These are phyloP conservation scores for Geranium rotundifolium DNA, from an alignment of 345 rosid species.

Conservation along the genomic window DNA sequence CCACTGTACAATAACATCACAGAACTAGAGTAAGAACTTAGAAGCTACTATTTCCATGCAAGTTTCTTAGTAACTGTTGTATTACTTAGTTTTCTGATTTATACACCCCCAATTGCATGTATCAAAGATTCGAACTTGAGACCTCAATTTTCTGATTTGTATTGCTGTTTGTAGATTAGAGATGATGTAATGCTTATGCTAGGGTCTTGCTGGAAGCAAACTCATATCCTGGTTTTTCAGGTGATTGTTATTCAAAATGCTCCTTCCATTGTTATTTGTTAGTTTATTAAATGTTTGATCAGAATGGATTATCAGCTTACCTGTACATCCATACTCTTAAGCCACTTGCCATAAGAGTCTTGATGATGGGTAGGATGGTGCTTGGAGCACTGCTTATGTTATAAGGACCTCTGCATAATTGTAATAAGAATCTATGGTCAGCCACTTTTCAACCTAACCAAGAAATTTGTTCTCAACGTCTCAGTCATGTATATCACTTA, in stretches of 20 bases:
- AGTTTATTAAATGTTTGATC: no score
- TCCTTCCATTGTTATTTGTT: no score
- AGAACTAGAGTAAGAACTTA: no score
- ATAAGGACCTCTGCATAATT: slow-evolving; percentile 7
- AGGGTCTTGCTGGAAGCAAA: background rate
- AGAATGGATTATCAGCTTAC: slow-evolving; percentile 5
- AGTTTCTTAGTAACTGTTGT: background rate
- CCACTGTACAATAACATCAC: slow-evolving; percentile 9
- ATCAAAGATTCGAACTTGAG: no score
- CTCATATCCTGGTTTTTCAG: background rate
- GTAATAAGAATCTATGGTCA: background rate
- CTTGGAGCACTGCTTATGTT: slow-evolving; percentile 21
- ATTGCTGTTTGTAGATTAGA: no score
- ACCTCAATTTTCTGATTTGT: no score
- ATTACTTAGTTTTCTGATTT: no score
- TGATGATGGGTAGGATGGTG: slow-evolving; percentile 28
- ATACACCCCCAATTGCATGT: no score
- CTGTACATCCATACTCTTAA: slow-evolving; percentile 39
- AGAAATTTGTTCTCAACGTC: no score
- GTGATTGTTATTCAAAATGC: background rate
- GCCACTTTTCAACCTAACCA: no score
- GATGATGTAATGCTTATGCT: background rate
- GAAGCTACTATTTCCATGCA: no score
- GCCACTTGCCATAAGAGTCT: slow-evolving; percentile 21
- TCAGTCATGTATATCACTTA: background rate